Conservation (phyloP, 345 rosid species). For the Citrus reticulata region DNA sequence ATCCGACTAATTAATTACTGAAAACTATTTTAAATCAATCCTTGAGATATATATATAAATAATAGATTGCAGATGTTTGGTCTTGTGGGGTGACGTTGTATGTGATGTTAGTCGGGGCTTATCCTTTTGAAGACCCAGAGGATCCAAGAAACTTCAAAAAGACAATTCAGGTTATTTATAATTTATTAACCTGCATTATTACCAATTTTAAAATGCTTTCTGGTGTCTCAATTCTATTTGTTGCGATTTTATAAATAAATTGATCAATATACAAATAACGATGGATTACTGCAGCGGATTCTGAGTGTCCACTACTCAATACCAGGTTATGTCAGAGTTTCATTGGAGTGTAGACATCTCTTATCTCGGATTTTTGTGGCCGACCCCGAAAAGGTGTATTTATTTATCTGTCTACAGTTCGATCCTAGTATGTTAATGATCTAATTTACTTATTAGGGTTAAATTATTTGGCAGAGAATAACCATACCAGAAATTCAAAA, state of each 20-base stretch:
- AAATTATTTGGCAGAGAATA: constrained; percentile 46
- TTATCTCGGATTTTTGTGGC: constrained; percentile 80
- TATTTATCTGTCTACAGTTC: background rate
- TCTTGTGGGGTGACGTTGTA: constrained; percentile 85
- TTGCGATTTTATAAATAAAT: background rate
- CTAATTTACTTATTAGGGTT: background rate
- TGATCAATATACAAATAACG: background rate
- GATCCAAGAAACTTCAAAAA: constrained; percentile 77
- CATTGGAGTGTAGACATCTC: constrained; percentile 73
- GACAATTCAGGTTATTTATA: constrained; percentile 52
- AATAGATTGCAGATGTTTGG: constrained; percentile 83
- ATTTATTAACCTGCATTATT: background rate
- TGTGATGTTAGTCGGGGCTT: constrained; percentile 86
- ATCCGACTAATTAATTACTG: background rate
- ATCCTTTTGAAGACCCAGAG: constrained; percentile 80
- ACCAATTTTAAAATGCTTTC: background rate
- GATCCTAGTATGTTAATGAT: no score
- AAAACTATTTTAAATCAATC: background rate
- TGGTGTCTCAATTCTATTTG: background rate
- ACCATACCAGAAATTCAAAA: constrained; percentile 58
- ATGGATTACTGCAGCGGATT: constrained; percentile 60
- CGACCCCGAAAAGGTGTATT: constrained; percentile 64
- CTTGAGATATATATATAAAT: background rate
- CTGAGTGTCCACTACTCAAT: constrained; percentile 81
- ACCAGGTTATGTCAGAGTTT: constrained; percentile 80